Evolutionary conservation across 2,329 filamentous ascomycete species (phyloP), one percentile per base, ranked within the genome.

Genomic region (Cladobotryum mycophilum): DNA sequence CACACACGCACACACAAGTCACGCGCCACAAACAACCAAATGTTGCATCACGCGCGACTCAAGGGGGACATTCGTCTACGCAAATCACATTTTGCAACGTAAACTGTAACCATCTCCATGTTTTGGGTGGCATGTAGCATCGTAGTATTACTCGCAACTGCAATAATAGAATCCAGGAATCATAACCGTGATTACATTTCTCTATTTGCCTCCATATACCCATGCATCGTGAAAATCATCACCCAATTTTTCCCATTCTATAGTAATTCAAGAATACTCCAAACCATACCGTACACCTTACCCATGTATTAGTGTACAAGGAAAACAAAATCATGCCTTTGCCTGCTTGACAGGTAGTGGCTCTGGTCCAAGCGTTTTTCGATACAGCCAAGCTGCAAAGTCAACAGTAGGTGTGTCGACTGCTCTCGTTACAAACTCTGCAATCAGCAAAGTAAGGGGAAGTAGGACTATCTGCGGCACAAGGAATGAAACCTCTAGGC

Each of bases 391-490:
- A 30, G 72, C 70, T 11, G 79, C 67, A 58, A 84, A 74, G 43
- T 67, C 75, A 14, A 86, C 79, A 44, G 76, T 78, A 1, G 81
- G 81, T 55, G 82, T 77, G 55, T 86, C 82, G 14, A 85, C 66
- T 15, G 70, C 58, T 42, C 70, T 73, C 1, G 80, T 84, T 2
- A 74, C 72, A 6, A 83, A 51, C 48, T 84, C 80, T 3, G 81
- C 79, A 18, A 77, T 52, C 70, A 75, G 81, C 3, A 85, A 66
- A 0, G 81, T 85, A 17, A 82, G 48, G 1, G 82, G 82, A 46
- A 84, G 56, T 3, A 85, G 62, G 30, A 86, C 66, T 7, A 86
- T 30, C 38, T 88, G 81, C 1, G 81, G 76, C 2, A 76, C 49
- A 18, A 85, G 64, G 57, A 85, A 85, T 1, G 74, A 73, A 35